Percentiles rank a stretch among this genome's conserved stretches.
Evolutionary conservation across 2,329 filamentous ascomycete genomes (phyloP).

Genomic region (Phaeoacremonium minimum): DNA sequence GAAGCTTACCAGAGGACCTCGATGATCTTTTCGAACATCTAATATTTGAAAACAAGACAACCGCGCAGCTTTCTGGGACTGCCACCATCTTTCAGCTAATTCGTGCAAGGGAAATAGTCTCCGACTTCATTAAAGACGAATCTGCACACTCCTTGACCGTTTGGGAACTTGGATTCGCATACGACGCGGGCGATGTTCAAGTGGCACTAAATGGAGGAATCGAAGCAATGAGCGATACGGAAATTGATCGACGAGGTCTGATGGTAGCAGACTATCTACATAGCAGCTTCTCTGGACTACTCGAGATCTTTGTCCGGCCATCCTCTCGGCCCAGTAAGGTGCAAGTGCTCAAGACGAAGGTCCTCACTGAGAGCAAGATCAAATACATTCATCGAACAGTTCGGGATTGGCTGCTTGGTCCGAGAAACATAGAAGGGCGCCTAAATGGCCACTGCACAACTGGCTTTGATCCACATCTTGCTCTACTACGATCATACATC

Average conservation of each 20-base stretch:
- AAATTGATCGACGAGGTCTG: constrained; percentile 6
- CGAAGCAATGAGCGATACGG: constrained; percentile 13
- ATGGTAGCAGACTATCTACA: constrained; percentile 5
- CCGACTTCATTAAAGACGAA: constrained; percentile 25
- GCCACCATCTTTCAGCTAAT: constrained; percentile 22
- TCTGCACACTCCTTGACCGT: constrained; percentile 21
- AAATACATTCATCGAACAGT: constrained; percentile 28
- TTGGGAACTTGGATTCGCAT: constrained; percentile 27
- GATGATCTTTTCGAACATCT: constrained; percentile 23
- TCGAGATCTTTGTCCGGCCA: constrained; percentile 1
- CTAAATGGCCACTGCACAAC: constrained; percentile 5
- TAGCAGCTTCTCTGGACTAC: constrained; percentile 4
- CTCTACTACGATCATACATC: constrained; percentile 25
- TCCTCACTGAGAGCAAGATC: constrained; percentile 11
- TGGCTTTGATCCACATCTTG: constrained; percentile 23
- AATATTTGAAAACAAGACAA: constrained; percentile 20
- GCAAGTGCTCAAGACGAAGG: neutral
- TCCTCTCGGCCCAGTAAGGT: neutral
- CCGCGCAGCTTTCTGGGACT: constrained; percentile 12
- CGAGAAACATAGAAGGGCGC: constrained; percentile 13
- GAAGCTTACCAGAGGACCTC: constrained; percentile 17
- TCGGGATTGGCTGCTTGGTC: constrained; percentile 24
- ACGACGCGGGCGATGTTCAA: constrained; percentile 13
- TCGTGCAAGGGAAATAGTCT: constrained; percentile 21
- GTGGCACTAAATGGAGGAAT: constrained; percentile 10